Base-by-base conservation (phyloP, 1,139 yeast genomes). In the Barnettozyma hawaiiensis region DNA sequence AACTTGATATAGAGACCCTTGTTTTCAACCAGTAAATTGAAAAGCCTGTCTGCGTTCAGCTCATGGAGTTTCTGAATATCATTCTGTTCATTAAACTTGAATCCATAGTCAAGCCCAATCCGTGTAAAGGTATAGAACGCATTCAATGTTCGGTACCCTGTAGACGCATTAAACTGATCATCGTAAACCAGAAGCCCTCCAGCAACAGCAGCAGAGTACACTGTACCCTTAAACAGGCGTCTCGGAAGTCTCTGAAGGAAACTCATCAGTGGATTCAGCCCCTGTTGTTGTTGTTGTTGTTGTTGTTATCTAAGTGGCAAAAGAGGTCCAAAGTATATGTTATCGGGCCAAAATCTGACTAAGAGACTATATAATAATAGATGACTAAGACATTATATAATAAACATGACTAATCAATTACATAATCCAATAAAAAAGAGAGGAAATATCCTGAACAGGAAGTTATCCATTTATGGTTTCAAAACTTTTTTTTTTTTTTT, bases 1-100 rank as follows among this genome's bases (percentile, higher is more conserved):
- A 82, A 61, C 60, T 85, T 85, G 55, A 85, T 80, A 57, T 81
- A 85, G 16, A 85, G 67, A 1, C 95, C 94, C 55, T 79, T 81
- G 57, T 85, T 85, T 4, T 62, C 60, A 47, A 66, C 62, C 45
- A 85, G 59, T 53, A 84, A 61, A 35, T 73, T 61, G 50, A 75
- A 70, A 31, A 85, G 60, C 38, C 76, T 61, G 37, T 76, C 74
- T 3, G 92, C 76, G 24, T 78, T 75, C 22, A 75, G 61, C 46
- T 76, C 78, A 53, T 85, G 94, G 21, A 85, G 60, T 0, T 70
- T 72, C 21, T 70, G 72, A 14, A 78, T 63, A 37, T 69, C 72
- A 35, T 68, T 62, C 7, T 65, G 67, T 38, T 66, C 66, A 31
- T 59, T 57, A 52, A 73, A 67, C 55, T 74, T 68, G 47, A 69